phyloP scores from a whole-genome alignment of 176 grass and related monocot genomes.

The Bothriochloa decipiens region DNA sequence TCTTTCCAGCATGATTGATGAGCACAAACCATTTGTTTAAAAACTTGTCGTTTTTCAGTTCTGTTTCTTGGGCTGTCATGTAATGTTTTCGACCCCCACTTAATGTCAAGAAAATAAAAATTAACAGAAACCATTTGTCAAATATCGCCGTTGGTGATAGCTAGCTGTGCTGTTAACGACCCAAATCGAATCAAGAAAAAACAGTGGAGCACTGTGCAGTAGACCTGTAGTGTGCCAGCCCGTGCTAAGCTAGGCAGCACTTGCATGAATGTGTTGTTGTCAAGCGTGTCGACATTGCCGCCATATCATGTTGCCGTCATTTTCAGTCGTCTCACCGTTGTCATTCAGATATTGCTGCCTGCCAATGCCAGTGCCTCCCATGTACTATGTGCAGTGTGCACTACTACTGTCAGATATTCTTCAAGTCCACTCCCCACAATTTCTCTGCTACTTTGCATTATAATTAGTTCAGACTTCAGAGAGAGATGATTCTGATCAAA shows the following conservation, averaged over 20 bases:
- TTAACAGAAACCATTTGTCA: background rate
- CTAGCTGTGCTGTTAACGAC: background rate
- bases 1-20: too few relatives aligned
- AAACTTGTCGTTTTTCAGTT: too few relatives aligned
- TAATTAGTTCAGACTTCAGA: too few relatives aligned
- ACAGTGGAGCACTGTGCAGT: background rate
- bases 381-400: too few relatives aligned
- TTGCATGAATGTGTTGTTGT: slow-evolving; percentile 10
- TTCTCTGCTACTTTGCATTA: too few relatives aligned
- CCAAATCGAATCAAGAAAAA: background rate
- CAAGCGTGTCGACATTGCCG: background rate
- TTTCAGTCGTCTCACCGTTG: slow-evolving; percentile 1
- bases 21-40: too few relatives aligned
- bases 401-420: background rate
- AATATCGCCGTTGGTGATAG: background rate
- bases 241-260: background rate
- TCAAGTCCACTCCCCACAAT: background rate
- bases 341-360: slow-evolving; percentile 3
- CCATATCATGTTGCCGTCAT: slow-evolving; percentile 6
- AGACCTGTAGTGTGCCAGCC: background rate
- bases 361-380: background rate
- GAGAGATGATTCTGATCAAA: too few relatives aligned
- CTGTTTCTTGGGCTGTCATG: too few relatives aligned
- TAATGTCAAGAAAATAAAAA: too few relatives aligned
- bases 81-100: too few relatives aligned